These are phyloP conservation scores for Phylloporus rhodoxanthus DNA, from an alignment of 768 basidiomycete genomes.

Conservation along the genomic window DNA sequence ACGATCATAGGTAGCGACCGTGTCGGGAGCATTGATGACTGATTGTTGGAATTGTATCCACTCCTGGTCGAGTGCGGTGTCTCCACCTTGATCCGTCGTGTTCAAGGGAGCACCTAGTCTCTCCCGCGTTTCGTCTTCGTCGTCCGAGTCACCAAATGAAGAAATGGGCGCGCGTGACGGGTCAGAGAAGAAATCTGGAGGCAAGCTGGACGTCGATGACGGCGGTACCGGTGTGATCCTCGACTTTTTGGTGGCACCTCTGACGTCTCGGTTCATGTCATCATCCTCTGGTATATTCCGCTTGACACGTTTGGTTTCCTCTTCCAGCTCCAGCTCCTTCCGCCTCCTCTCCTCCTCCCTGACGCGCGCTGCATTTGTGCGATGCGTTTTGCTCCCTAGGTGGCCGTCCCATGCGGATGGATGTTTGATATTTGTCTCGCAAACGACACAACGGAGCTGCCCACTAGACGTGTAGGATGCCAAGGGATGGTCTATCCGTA, in stretches of 20 bases:
- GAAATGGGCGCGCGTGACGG: slow-evolving; percentile 45
- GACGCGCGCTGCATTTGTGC: slow-evolving; percentile 55
- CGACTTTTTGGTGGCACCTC: slow-evolving; percentile 28
- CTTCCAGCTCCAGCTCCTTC: slow-evolving; percentile 33
- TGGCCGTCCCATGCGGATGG: slow-evolving; percentile 86
- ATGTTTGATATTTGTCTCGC: slow-evolving; percentile 60
- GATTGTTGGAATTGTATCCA: slow-evolving; percentile 69
- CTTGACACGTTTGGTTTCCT: slow-evolving; percentile 35
- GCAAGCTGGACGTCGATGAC: slow-evolving; percentile 35
- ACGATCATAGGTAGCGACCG: slow-evolving; percentile 51
- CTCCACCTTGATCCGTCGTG: neutral
- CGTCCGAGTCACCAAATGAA: slow-evolving; percentile 36
- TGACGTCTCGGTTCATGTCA: slow-evolving; percentile 19
- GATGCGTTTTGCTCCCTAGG: slow-evolving; percentile 73
- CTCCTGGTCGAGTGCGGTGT: slow-evolving; percentile 54
- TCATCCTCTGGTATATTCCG: slow-evolving; percentile 26
- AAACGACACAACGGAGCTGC: slow-evolving; percentile 65
- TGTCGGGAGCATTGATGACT: slow-evolving; percentile 42
- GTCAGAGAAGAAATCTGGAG: slow-evolving; percentile 79
- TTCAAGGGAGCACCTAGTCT: neutral
- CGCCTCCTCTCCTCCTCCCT: slow-evolving; percentile 48
- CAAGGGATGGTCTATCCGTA: slow-evolving; percentile 63
- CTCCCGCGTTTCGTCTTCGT: slow-evolving; percentile 33
- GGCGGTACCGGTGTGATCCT: slow-evolving; percentile 17
- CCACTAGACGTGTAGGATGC: slow-evolving; percentile 63